phyloP scores from a whole-genome alignment of 75 land plant genomes.

The Adiantum capillusveneris region DNA sequence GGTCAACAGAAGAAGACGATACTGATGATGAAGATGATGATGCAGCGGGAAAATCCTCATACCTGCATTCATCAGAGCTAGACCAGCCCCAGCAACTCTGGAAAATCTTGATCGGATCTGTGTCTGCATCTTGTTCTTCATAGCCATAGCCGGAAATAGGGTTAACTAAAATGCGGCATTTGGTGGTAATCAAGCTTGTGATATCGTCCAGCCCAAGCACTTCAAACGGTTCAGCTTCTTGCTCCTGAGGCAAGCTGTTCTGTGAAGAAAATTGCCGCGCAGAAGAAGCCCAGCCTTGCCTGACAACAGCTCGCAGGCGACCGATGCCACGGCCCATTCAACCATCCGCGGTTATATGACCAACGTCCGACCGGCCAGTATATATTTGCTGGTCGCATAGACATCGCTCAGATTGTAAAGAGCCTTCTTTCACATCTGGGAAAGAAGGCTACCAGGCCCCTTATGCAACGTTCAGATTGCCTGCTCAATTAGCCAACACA shows the following conservation, averaged over 20 bases:
- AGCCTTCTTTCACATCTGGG: too few relatives aligned
- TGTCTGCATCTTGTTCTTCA: not conserved
- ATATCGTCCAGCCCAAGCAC: not conserved
- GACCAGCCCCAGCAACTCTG: slow-evolving; percentile 3
- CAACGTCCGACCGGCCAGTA: too few relatives aligned
- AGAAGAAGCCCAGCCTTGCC: not conserved
- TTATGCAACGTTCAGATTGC: too few relatives aligned
- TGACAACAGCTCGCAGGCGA: too few relatives aligned
- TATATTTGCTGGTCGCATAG: too few relatives aligned
- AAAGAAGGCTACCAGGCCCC: too few relatives aligned
- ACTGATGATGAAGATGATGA: not conserved
- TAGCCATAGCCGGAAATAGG: not conserved
- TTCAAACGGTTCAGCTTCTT: not conserved
- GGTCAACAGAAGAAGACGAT: not conserved
- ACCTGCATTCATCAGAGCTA: not conserved
- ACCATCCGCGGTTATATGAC: too few relatives aligned
- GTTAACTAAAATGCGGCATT: not conserved
- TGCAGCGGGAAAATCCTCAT: not conserved
- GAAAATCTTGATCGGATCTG: slow-evolving; percentile 2
- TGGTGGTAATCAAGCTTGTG: slow-evolving; percentile 1
- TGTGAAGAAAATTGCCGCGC: not conserved
- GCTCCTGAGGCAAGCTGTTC: not conserved
- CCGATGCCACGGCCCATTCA: too few relatives aligned
- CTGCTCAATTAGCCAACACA: too few relatives aligned
- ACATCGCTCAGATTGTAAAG: too few relatives aligned